A percentile compares a stretch with the other conserved stretches of the same genome.
Conservation (phyloP, 495 filamentous ascomycete species). For the Stereocaulon alpinum region DNA sequence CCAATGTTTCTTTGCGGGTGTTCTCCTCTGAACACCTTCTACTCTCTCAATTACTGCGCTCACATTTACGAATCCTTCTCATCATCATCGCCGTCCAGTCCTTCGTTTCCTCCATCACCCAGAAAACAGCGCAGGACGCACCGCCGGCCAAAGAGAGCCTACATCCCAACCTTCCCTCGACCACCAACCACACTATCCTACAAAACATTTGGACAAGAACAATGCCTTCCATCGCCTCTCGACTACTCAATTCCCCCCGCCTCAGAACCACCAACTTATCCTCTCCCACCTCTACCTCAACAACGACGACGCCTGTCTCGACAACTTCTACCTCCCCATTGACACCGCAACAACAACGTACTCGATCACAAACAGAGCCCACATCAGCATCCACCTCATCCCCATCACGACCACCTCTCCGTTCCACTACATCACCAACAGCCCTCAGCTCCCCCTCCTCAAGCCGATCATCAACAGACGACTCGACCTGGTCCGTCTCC, state of each 20-base stretch:
- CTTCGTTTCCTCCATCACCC: background rate
- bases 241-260: slow-evolving; percentile 1
- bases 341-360: background rate
- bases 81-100: background rate
- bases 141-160: slow-evolving; percentile 3
- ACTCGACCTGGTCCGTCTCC: slow-evolving; percentile 12
- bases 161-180: slow-evolving; percentile 9
- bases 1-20: slow-evolving; percentile 14
- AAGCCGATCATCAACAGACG: background rate
- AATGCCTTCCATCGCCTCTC: slow-evolving; percentile 1
- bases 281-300: slow-evolving; percentile 7
- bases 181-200: background rate
- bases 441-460: background rate
- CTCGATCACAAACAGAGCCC: background rate
- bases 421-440: background rate
- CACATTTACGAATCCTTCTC: slow-evolving; percentile 3
- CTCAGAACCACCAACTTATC: slow-evolving; percentile 12
- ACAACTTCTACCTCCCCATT: slow-evolving; percentile 6
- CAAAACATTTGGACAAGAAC: background rate
- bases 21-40: slow-evolving; percentile 8
- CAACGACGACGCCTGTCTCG: slow-evolving; percentile 1
- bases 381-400: background rate
- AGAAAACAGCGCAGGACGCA: background rate
- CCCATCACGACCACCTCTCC: background rate
- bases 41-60: slow-evolving; percentile 9